Evolutionary conservation across 2,329 filamentous ascomycete genomes (phyloP).

Genomic region (Fusarium tanahbumbuense): DNA sequence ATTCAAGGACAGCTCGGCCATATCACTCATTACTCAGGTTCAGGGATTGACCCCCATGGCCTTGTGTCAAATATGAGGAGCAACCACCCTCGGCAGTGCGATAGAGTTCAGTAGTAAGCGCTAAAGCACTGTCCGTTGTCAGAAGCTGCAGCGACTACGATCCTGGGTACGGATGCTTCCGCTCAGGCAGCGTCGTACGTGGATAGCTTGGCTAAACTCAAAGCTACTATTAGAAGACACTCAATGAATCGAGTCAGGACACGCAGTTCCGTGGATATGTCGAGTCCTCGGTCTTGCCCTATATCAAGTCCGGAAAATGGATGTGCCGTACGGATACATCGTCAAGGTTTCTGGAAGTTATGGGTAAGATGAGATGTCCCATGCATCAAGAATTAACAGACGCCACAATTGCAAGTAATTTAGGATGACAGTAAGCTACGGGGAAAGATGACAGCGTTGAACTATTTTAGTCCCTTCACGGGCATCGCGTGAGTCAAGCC

Average conservation of each 20-base stretch:
- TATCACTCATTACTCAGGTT: constrained; percentile 5
- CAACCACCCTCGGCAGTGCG: constrained; percentile 22
- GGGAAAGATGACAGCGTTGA: background rate
- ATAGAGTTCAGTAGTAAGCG: constrained; percentile 33
- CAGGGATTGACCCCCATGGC: constrained; percentile 19
- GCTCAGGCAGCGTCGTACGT: background rate
- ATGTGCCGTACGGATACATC: background rate
- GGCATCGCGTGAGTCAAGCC: constrained; percentile 10
- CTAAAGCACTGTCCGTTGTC: constrained; percentile 17
- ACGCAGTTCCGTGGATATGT: background rate
- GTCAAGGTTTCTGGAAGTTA: background rate
- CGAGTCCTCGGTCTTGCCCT: background rate
- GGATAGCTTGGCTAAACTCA: background rate
- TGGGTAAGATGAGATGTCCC: background rate
- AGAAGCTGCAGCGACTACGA: constrained; percentile 10
- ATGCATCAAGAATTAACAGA: background rate
- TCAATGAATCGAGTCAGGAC: background rate
- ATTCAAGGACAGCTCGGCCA: background rate
- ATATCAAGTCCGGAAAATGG: background rate
- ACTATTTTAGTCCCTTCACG: background rate
- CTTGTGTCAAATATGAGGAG: constrained; percentile 11
- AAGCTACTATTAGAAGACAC: background rate
- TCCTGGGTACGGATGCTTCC: constrained; percentile 35
- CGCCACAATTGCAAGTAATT: background rate
- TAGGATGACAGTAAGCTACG: background rate